Evolutionary conservation across 2,329 filamentous ascomycete species (phyloP).

Genomic region (Calonectria pseudoturangicola): DNA sequence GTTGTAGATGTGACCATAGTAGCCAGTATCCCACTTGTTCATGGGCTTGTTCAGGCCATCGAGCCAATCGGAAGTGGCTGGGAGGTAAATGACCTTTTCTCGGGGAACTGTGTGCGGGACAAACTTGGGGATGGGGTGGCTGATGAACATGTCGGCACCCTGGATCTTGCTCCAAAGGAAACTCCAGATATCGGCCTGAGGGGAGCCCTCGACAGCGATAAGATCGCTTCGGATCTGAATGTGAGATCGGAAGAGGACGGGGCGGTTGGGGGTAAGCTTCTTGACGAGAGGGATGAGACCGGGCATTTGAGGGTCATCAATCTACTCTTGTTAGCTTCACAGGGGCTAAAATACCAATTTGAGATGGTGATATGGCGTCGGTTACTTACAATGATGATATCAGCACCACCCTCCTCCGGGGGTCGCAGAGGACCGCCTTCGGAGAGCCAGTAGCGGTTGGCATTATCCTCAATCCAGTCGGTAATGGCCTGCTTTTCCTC

Average conservation of each 20-base stretch:
- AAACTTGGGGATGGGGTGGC: constrained; percentile 85
- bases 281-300: constrained; percentile 85
- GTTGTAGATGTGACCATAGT: constrained; percentile 86
- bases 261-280: constrained; percentile 80
- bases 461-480: constrained; percentile 84
- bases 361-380: constrained; percentile 8
- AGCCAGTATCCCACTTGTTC: constrained; percentile 80
- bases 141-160: constrained; percentile 85
- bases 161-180: constrained; percentile 85
- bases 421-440: constrained; percentile 79
- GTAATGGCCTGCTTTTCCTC: constrained; percentile 78
- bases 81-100: constrained; percentile 83
- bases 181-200: constrained; percentile 84
- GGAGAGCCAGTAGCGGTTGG: constrained; percentile 83
- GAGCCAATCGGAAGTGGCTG: constrained; percentile 88
- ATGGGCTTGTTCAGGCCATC: constrained; percentile 88
- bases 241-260: constrained; percentile 87
- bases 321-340: constrained; percentile 59
- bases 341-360: background rate
- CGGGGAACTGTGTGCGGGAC: constrained; percentile 81
- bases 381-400: constrained; percentile 79
- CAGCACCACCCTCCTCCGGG: constrained; percentile 81
- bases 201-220: constrained; percentile 75
- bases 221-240: constrained; percentile 89
- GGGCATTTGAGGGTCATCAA: constrained; percentile 92